Evolutionary conservation across 148 eudicot genomes (phyloP).

Genomic region (Silene uniflora): DNA sequence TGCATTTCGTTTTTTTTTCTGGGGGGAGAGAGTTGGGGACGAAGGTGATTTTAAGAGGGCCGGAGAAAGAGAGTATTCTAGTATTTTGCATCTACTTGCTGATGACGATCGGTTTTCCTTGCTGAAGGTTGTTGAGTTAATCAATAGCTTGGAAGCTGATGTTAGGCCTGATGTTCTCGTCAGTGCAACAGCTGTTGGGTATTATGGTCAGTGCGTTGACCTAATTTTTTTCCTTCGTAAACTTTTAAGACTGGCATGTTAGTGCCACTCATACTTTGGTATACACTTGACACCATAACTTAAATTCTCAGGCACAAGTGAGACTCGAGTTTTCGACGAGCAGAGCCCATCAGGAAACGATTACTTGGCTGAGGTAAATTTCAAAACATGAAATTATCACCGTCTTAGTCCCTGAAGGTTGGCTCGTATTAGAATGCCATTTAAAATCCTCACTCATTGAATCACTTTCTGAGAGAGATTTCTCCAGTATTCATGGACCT

Average conservation of each 20-base stretch:
- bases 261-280: neutral
- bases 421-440: neutral
- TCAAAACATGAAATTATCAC: neutral
- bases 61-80: neutral
- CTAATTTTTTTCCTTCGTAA: neutral
- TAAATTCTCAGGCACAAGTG: conserved; percentile 66
- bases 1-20: neutral
- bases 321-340: conserved; percentile 76
- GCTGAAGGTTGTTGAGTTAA: conserved; percentile 77
- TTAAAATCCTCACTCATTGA: neutral
- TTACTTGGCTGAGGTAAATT: conserved; percentile 89
- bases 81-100: conserved; percentile 5
- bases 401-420: conserved; percentile 12
- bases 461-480: neutral
- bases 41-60: neutral
- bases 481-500: neutral
- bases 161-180: conserved; percentile 74
- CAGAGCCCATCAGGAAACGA: conserved; percentile 94
- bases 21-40: neutral
- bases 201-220: conserved; percentile 57
- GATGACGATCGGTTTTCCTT: conserved; percentile 16
- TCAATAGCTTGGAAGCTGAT: conserved; percentile 59
- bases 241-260: neutral
- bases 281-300: conserved; percentile 7
- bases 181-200: conserved; percentile 97